phyloP scores from a whole-genome alignment of 2,329 filamentous ascomycete genomes.

The Juglanconis oblonga region DNA sequence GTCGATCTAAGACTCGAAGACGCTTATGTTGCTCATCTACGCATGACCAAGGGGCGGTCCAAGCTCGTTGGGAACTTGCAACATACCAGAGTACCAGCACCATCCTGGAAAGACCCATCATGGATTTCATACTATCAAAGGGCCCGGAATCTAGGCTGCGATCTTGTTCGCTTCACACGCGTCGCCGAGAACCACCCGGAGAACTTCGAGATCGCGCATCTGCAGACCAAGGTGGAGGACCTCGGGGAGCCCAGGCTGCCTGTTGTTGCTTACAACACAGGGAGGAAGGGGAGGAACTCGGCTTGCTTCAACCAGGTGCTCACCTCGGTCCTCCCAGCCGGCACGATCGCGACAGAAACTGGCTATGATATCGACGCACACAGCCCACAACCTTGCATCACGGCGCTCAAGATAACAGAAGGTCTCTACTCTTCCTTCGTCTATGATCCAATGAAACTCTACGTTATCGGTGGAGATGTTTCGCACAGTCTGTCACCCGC shows the following conservation, averaged over 20 bases:
- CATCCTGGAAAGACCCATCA: conserved; percentile 54
- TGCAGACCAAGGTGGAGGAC: conserved; percentile 48
- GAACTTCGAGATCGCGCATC: conserved; percentile 57
- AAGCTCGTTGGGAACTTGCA: conserved; percentile 61
- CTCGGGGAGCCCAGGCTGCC: conserved; percentile 45
- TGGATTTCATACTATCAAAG: conserved; percentile 58
- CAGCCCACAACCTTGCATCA: conserved; percentile 43
- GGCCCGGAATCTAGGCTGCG: conserved; percentile 56
- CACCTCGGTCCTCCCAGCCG: conserved; percentile 54
- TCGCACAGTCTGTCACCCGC: conserved; percentile 72
- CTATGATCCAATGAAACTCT: conserved; percentile 67
- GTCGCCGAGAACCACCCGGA: conserved; percentile 57
- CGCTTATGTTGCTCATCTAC: conserved; percentile 45
- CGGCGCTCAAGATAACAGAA: conserved; percentile 60
- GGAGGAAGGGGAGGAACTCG: conserved; percentile 59
- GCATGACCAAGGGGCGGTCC: conserved; percentile 50
- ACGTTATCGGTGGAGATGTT: conserved; percentile 71
- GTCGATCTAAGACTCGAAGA: conserved; percentile 59
- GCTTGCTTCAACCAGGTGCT: conserved; percentile 65
- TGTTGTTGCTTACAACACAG: conserved; percentile 64
- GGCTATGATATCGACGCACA: conserved; percentile 15
- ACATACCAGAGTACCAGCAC: conserved; percentile 34
- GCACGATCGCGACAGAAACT: conserved; percentile 21
- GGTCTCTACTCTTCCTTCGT: conserved; percentile 66
- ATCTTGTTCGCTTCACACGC: conserved; percentile 60